These are phyloP conservation scores for Fraxinus cuspidata DNA, from an alignment of 257 asterid genomes.

Conservation along the genomic window DNA sequence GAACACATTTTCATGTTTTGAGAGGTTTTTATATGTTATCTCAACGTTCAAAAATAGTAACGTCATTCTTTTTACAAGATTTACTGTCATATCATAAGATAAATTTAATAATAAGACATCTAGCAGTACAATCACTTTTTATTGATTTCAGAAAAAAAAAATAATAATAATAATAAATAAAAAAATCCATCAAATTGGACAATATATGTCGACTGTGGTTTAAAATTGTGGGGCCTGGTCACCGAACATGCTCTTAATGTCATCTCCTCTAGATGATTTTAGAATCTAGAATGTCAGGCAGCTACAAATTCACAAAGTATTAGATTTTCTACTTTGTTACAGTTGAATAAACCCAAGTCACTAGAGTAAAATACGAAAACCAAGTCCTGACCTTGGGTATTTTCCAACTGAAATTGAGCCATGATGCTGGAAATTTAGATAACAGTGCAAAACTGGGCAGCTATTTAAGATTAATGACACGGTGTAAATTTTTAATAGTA, in stretches of 20 bases:
- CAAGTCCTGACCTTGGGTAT: not conserved
- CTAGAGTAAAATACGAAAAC: not conserved
- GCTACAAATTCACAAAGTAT: not conserved
- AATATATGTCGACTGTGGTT: not conserved
- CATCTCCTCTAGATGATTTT: too few species aligned
- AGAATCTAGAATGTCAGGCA: too few species aligned
- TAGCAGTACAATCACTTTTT: not conserved
- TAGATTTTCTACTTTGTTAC: too few species aligned
- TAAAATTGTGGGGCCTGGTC: too few species aligned
- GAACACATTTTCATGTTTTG: not conserved
- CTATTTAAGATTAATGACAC: too few species aligned
- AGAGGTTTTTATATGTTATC: not conserved
- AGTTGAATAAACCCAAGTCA: not conserved
- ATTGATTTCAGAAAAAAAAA: not conserved
- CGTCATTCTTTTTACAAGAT: not conserved
- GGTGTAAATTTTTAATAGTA: too few species aligned
- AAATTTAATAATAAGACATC: not conserved
- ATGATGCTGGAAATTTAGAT: not conserved
- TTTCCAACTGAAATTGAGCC: not conserved
- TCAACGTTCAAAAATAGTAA: not conserved
- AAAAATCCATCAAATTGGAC: not conserved
- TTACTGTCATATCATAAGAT: not conserved
- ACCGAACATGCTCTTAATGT: too few species aligned
- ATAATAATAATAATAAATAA: too few species aligned
- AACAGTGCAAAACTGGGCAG: not conserved